Conservation (phyloP, 2,329 filamentous ascomycete genomes). For the Scolecobasidium constrictum region DNA sequence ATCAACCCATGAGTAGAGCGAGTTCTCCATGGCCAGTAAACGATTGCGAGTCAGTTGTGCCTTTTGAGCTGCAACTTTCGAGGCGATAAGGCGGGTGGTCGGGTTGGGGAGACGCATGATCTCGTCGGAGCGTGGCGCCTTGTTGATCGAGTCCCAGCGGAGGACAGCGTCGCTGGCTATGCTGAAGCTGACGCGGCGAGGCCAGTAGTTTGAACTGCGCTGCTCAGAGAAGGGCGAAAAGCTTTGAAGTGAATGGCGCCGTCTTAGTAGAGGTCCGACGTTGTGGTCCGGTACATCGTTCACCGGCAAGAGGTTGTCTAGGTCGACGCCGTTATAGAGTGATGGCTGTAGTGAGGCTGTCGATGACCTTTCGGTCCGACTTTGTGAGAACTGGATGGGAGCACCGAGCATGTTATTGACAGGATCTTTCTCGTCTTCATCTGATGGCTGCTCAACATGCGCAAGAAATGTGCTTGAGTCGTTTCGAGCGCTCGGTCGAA, state of each 20-base stretch:
- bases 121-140: neutral
- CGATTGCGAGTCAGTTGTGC: conserved; percentile 43
- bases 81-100: conserved; percentile 9
- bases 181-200: conserved; percentile 64
- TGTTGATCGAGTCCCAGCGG: conserved; percentile 43
- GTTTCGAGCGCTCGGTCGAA: no score
- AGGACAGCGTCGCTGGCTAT: conserved; percentile 65
- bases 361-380: conserved; percentile 21
- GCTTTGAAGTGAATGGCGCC: conserved; percentile 47
- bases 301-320: conserved; percentile 42
- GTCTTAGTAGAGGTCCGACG: conserved; percentile 42
- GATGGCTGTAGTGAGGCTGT: conserved; percentile 48
- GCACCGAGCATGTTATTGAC: conserved; percentile 15
- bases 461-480: conserved; percentile 12
- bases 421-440: conserved; percentile 15
- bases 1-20: conserved; percentile 51
- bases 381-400: conserved; percentile 6
- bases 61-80: conserved; percentile 38
- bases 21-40: conserved; percentile 40
- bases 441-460: conserved; percentile 12
- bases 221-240: neutral
- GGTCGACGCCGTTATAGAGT: conserved; percentile 46
- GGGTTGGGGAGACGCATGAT: neutral
- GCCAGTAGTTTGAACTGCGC: conserved; percentile 51
- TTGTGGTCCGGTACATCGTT: conserved; percentile 36